phyloP scores from a whole-genome alignment of 371 early-diverging fungal genomes.

The Catenaria anguillulae region DNA sequence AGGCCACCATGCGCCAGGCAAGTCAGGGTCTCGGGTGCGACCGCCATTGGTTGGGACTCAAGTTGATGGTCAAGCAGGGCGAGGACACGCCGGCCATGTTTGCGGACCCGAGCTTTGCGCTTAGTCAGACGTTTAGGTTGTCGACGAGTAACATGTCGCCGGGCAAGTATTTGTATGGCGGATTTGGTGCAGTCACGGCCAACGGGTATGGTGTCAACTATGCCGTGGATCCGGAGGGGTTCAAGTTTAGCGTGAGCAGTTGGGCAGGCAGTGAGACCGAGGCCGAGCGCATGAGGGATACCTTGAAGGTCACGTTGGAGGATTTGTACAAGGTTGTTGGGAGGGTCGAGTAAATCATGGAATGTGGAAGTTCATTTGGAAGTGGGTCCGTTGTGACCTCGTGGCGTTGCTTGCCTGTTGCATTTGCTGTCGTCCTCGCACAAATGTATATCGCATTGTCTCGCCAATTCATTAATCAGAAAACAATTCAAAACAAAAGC shows the following conservation, averaged over 20 bases:
- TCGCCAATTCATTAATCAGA: too few relatives aligned
- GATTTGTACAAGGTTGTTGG: conserved; percentile 14
- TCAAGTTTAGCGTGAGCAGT: conserved; percentile 59
- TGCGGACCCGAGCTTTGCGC: conserved; percentile 43
- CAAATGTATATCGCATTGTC: too few relatives aligned
- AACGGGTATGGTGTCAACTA: conserved; percentile 79
- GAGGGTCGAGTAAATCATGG: too few relatives aligned
- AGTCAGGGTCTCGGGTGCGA: conserved; percentile 57
- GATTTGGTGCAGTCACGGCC: conserved; percentile 58
- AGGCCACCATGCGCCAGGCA: conserved; percentile 48
- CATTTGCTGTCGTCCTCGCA: too few relatives aligned
- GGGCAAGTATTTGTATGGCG: conserved; percentile 52
- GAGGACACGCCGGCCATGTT: conserved; percentile 44
- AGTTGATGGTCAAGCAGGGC: conserved; percentile 31
- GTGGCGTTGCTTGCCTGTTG: too few relatives aligned
- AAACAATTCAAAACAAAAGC: too few relatives aligned
- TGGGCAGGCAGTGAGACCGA: conserved; percentile 20
- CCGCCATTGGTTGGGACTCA: conserved; percentile 62
- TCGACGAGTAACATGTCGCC: conserved; percentile 59
- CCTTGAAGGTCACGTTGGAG: conserved; percentile 16
- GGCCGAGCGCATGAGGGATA: conserved; percentile 16
- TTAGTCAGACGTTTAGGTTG: conserved; percentile 40
- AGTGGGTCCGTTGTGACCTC: too few relatives aligned
- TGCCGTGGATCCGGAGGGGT: conserved; percentile 56
- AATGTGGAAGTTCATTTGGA: too few relatives aligned